Conservation (phyloP, 352 stramenopile species). For the Phytopythium chamaehyphon region DNA sequence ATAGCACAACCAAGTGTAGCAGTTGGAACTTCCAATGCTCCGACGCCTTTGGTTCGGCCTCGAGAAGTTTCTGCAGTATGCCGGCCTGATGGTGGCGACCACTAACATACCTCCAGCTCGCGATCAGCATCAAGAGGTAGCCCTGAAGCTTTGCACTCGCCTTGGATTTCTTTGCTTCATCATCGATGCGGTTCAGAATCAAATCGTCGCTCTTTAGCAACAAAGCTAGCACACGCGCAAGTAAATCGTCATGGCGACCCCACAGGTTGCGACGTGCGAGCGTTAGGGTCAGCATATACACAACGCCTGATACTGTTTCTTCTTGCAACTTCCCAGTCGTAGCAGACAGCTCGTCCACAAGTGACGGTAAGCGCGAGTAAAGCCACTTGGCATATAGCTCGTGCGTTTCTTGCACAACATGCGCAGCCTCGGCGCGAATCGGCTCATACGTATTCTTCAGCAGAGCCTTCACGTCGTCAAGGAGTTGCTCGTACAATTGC, state of each 20-base stretch:
- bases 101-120: constrained; percentile 48
- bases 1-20: constrained; percentile 66
- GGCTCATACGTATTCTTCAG: constrained; percentile 56
- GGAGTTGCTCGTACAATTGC: constrained; percentile 35
- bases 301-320: constrained; percentile 19
- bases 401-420: constrained; percentile 45
- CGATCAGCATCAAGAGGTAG: constrained; percentile 50
- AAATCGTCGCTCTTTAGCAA: constrained; percentile 43
- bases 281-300: constrained; percentile 37
- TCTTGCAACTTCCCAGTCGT: constrained; percentile 10
- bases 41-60: constrained; percentile 25
- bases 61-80: constrained; percentile 16
- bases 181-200: constrained; percentile 48
- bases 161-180: constrained; percentile 52
- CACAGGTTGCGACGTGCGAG: constrained; percentile 41
- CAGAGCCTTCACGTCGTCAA: constrained; percentile 41
- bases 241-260: constrained; percentile 31
- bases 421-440: constrained; percentile 30
- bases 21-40: constrained; percentile 80
- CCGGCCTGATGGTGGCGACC: constrained; percentile 1
- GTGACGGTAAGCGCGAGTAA: constrained; percentile 28
- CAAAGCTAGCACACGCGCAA: constrained; percentile 35
- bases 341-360: too few species aligned
- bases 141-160: constrained; percentile 46
- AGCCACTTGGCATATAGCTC: constrained; percentile 57